Base-by-base conservation (phyloP, 768 basidiomycete genomes). In the Trametes cingulata region DNA sequence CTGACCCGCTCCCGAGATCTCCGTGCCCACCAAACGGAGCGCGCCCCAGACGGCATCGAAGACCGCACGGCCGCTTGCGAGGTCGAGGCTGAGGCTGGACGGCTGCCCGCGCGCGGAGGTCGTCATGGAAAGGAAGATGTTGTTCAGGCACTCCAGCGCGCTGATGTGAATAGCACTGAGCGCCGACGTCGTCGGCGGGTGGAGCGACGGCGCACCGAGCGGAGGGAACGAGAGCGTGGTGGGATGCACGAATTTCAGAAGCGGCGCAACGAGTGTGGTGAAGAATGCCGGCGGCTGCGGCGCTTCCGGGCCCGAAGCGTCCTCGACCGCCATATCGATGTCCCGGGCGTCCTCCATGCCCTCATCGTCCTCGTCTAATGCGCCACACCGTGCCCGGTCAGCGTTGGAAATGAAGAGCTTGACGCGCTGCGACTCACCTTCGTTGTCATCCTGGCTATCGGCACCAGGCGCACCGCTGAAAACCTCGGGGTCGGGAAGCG, bases 121-220 rank as follows among this genome's bases (percentile, higher is more conserved):
- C 2, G 86, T 80, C 3, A 65, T 51, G 56, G 93, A 87, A 36
- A 95, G 77, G 67, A 96, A 88, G 39, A 95, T 79, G 69, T 98
- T 97, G 68, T 91, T 94, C 47, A 98, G 79, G 68, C 94, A 94
- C 71, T 96, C 93, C 25, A 95, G 79, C 10, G 93, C 91, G 63
- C 87, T 81, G 57, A 93, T 78, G 69, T 97, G 95, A 51, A 96
- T 85, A 7, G 89, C 85, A 62, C 90, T 83, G 45, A 98, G 82
- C 10, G 80, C 89, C 24, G 93, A 91, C 0, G 95, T 96, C 13
- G 88, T 94, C 1, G 95, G 95, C 40, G 93, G 91, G 69, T 96
- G 91, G 20, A 81, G 77, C 0, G 93, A 94, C 12, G 83, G 83
- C 5, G 81, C 74, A 22, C 83, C 79, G 17, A 82, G 77, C 0